phyloP scores from a whole-genome alignment of 2,329 filamentous ascomycete genomes.

The Peltaster fructicola region DNA sequence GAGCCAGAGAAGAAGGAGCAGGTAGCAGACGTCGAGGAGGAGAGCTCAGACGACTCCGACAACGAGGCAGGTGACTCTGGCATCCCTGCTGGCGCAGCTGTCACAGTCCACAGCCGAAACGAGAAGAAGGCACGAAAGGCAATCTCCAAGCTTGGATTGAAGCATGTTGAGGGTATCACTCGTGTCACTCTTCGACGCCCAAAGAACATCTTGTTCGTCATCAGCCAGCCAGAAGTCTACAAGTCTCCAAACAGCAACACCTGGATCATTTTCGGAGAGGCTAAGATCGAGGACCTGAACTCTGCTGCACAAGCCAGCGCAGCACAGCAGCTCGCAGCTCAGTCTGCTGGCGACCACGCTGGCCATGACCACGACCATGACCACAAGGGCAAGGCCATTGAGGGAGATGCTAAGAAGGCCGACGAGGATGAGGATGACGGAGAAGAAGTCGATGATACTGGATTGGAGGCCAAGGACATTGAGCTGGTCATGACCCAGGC shows the following conservation, averaged over 20 bases:
- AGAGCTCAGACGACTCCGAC: conserved; percentile 56
- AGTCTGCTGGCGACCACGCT: conserved; percentile 49
- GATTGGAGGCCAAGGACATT: conserved; percentile 97
- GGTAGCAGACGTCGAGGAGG: conserved; percentile 44
- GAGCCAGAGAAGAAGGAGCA: conserved; percentile 53
- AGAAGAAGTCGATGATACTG: conserved; percentile 87
- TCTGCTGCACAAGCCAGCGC: conserved; percentile 91
- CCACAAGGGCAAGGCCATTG: conserved; percentile 56
- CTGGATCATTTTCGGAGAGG: conserved; percentile 99
- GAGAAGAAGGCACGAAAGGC: conserved; percentile 99
- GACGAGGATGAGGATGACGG: conserved; percentile 74
- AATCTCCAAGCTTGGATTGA: conserved; percentile 94
- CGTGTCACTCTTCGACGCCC: conserved; percentile 93
- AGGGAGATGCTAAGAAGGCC: conserved; percentile 39
- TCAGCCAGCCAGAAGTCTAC: conserved; percentile 99
- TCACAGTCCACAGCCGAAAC: conserved; percentile 93
- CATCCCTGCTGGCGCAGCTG: conserved; percentile 69
- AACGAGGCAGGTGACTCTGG: conserved; percentile 47
- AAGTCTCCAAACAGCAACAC: conserved; percentile 99
- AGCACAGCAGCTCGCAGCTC: conserved; percentile 79
- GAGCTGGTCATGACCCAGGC: conserved; percentile 98
- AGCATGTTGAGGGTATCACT: conserved; percentile 92
- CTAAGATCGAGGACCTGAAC: conserved; percentile 99
- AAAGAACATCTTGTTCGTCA: conserved; percentile 99
- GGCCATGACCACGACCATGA: conserved; percentile 60